Conservation (phyloP, 192 early-diverging fungal species). For the Gigaspora rosea region DNA sequence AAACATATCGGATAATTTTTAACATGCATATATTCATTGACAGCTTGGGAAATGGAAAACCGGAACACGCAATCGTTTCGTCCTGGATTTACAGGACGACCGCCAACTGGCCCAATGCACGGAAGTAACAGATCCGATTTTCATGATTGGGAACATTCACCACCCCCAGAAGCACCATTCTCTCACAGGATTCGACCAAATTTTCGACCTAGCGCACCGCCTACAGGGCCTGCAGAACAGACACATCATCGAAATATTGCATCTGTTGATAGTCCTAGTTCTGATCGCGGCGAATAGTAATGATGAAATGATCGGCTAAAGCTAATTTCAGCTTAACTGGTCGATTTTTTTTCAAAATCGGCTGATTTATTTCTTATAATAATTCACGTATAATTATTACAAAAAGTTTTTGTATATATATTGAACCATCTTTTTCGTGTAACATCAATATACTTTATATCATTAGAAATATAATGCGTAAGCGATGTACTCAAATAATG, state of each 20-base stretch:
- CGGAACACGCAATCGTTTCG: slow-evolving; percentile 16
- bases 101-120: slow-evolving; percentile 32
- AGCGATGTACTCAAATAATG: too few relatives aligned
- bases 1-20: not conserved
- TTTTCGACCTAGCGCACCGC: not conserved
- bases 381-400: too few relatives aligned
- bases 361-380: too few relatives aligned
- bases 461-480: too few relatives aligned
- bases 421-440: too few relatives aligned
- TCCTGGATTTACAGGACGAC: slow-evolving; percentile 19
- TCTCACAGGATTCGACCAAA: slow-evolving; percentile 25
- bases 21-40: not conserved
- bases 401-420: too few relatives aligned
- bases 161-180: slow-evolving; percentile 32
- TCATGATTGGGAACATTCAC: slow-evolving; percentile 32
- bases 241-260: slow-evolving; percentile 1
- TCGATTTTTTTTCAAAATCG: too few relatives aligned
- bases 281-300: slow-evolving; percentile 8
- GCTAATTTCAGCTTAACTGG: too few relatives aligned
- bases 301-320: too few relatives aligned
- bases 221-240: not conserved
- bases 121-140: slow-evolving; percentile 1
- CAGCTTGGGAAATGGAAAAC: slow-evolving; percentile 33
- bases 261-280: slow-evolving; percentile 26
- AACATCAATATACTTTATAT: too few relatives aligned